Evolutionary conservation across 192 early-diverging fungal genomes (phyloP), one percentile per base, ranked within the genome.

Genomic region (Coemansia sp.): DNA sequence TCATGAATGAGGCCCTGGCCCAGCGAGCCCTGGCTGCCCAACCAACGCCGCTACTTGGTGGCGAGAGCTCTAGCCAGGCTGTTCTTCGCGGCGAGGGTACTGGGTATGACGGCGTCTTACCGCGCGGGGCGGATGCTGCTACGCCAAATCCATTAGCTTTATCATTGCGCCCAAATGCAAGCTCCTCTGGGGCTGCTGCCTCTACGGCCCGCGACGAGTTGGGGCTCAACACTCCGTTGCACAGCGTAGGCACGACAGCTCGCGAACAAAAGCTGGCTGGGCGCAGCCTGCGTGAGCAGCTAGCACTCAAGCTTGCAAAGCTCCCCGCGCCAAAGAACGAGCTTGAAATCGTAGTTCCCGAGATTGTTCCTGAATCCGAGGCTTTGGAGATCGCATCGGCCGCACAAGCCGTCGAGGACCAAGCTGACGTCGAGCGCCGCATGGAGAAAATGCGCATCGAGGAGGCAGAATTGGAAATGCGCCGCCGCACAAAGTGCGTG

Each of bases 311-410:
- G 38, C 90, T 97, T 27, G 84, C 84, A 5, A 65, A 79, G 29
- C 79, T 99, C 16, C 97, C 97, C 2, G 85, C 87, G 66, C 97
- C 97, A 46, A 92, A 91, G 52, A 98, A 97, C 75, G 94, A 97
- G 68, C 96, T 96, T 78, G 93, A 96, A 65, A 89, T 99, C 65
- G 90, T 93, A 12, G 76, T 97, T 60, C 97, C 96, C 2, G 91
- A 94, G 36, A 15, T 31, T 11, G 27, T 15, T 3, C 29, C 54
- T 13, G 54, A 57, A 16, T 74, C 70, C 16, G 67, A 84, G 22
- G 71, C 65, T 12, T 47, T 73, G 20, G 20, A 44, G 12, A 69
- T 62, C 49, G 70, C 15, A 12, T 22, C 57, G 24, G 13, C 47
- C 5, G 36, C 31, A 3, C 72, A 66, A 11, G 64, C 49, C 12